Evolutionary conservation across 345 rosid genomes (phyloP).

Genomic region (Syzygium jambos): DNA sequence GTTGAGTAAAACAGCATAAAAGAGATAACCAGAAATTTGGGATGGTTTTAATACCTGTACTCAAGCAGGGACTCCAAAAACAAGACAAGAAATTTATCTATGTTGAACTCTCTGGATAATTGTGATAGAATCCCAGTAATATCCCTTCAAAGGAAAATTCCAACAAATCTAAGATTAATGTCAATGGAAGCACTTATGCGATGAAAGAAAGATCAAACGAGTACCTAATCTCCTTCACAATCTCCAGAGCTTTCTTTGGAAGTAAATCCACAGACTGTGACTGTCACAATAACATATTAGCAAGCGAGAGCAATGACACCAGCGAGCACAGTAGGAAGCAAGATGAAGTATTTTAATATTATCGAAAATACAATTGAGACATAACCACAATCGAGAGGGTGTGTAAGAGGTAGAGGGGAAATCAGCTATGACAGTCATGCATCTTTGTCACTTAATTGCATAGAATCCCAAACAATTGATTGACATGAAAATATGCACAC

Average conservation of each 20-base stretch:
- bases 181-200: not conserved
- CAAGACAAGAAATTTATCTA: conserved; percentile 59
- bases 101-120: conserved; percentile 64
- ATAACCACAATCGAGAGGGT: not conserved
- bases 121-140: conserved; percentile 48
- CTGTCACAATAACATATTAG: conserved; percentile 21
- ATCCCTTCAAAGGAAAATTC: conserved; percentile 37
- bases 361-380: not conserved
- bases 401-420: not conserved
- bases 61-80: conserved; percentile 57
- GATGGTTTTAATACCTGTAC: conserved; percentile 36
- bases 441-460: not conserved
- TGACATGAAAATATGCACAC: not conserved
- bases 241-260: conserved; percentile 68
- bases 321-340: not conserved
- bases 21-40: not conserved
- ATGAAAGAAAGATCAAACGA: not conserved
- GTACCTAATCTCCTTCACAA: conserved; percentile 67
- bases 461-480: not conserved
- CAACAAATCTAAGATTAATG: not conserved
- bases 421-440: not conserved
- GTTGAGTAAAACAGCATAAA: not conserved
- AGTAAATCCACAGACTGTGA: conserved; percentile 47
- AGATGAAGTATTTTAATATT: not conserved
- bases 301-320: not conserved